Conservation (phyloP, 1,139 yeast genomes). For the Blastobotrys serpentis region DNA sequence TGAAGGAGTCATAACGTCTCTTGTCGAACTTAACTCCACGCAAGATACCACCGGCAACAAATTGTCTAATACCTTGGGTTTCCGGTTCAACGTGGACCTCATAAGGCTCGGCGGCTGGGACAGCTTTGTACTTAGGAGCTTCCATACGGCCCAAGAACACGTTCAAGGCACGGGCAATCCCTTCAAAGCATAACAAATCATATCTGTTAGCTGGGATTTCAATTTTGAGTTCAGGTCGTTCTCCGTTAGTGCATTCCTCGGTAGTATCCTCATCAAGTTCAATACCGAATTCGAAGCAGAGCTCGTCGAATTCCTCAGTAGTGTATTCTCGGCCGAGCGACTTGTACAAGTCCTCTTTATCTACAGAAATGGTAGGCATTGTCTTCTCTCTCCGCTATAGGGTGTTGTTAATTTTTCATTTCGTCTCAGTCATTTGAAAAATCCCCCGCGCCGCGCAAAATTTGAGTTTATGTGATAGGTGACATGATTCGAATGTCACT, state of each 20-base stretch:
- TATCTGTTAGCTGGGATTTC: conserved; percentile 98
- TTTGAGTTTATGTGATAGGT: not conserved
- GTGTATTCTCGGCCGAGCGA: conserved; percentile 78
- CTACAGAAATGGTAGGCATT: conserved; percentile 97
- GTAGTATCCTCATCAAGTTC: conserved; percentile 92
- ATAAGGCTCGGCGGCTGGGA: conserved; percentile 44
- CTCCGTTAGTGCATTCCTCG: conserved; percentile 45
- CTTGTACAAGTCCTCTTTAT: conserved; percentile 85
- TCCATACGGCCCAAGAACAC: conserved; percentile 73
- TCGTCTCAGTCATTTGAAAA: not conserved
- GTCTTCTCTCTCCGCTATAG: too few species aligned
- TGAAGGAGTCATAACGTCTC: conserved; percentile 88
- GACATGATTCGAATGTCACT: too few species aligned
- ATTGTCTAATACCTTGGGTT: conserved; percentile 76
- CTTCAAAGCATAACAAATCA: conserved; percentile 97
- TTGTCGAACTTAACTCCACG: conserved; percentile 79
- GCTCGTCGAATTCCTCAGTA: conserved; percentile 91
- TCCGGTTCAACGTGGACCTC: conserved; percentile 72
- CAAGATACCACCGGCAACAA: conserved; percentile 89
- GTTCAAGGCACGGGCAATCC: conserved; percentile 92
- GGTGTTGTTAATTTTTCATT: conserved; percentile 9
- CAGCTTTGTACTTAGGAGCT: conserved; percentile 66
- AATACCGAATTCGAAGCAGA: conserved; percentile 96
- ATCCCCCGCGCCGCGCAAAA: not conserved
- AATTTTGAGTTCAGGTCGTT: conserved; percentile 93